Conservation (phyloP, 1,284 basidiomycete species). For the Gastroboletus turbinatus region DNA sequence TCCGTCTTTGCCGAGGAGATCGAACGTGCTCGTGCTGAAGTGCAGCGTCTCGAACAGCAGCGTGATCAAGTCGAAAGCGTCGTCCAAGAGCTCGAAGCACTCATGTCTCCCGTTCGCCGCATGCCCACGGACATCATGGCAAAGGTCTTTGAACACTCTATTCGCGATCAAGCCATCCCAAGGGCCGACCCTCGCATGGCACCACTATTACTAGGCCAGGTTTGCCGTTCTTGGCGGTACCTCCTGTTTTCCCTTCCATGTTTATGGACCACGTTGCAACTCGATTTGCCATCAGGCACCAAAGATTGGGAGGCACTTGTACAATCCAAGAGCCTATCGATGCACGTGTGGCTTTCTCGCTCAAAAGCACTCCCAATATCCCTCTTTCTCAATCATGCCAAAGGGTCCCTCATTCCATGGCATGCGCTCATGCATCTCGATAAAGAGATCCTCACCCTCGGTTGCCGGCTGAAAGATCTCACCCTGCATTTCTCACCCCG, state of each 20-base stretch:
- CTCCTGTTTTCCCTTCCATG: slow-evolving; percentile 31
- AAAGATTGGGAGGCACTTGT: slow-evolving; percentile 29
- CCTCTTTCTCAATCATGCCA: slow-evolving; percentile 25
- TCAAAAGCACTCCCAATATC: slow-evolving; percentile 32
- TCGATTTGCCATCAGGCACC: slow-evolving; percentile 24
- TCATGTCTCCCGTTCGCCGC: slow-evolving; percentile 33
- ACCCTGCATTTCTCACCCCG: slow-evolving; percentile 25
- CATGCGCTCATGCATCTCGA: slow-evolving; percentile 33
- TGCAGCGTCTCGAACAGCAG: slow-evolving; percentile 22
- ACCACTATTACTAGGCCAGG: slow-evolving; percentile 29
- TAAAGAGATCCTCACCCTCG: slow-evolving; percentile 29
- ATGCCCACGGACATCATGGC: slow-evolving; percentile 33
- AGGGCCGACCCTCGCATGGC: slow-evolving; percentile 13
- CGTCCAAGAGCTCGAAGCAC: slow-evolving; percentile 30
- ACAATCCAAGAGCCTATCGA: slow-evolving; percentile 26
- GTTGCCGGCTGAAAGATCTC: slow-evolving; percentile 22
- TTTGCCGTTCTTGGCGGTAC: slow-evolving; percentile 32
- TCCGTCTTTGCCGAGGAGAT: slow-evolving; percentile 18
- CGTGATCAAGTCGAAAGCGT: slow-evolving; percentile 10
- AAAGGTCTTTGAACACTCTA: slow-evolving; percentile 27
- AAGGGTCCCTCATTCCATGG: slow-evolving; percentile 26
- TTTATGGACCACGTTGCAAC: slow-evolving; percentile 25
- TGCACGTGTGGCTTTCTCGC: slow-evolving; percentile 33
- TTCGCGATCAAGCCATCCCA: slow-evolving; percentile 9
- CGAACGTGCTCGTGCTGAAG: slow-evolving; percentile 20